Evolutionary conservation across 108 stramenopile species (phyloP).

Genomic region (Chaetoceros tenuissimus): DNA sequence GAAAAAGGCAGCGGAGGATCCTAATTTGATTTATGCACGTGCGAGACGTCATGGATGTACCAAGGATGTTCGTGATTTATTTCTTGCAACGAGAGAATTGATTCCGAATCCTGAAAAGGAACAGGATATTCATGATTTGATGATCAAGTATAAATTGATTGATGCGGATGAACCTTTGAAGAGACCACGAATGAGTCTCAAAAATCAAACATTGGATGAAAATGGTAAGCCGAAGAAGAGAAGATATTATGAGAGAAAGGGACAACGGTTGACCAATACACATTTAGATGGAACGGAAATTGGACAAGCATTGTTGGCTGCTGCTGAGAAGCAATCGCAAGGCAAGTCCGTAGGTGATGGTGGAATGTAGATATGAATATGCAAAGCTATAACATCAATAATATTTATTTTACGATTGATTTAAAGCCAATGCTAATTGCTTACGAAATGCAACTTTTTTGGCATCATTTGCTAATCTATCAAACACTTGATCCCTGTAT

Average conservation of each 20-base stretch:
- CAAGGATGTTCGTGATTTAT: constrained; percentile 74
- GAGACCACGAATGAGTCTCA: constrained; percentile 50
- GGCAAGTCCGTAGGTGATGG: constrained; percentile 82
- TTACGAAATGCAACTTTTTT: too few species aligned
- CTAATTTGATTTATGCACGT: constrained; percentile 51
- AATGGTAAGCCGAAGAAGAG: constrained; percentile 82
- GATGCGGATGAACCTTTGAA: constrained; percentile 71
- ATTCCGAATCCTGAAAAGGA: constrained; percentile 43
- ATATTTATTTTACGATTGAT: too few species aligned
- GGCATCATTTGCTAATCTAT: too few species aligned
- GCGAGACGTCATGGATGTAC: constrained; percentile 82
- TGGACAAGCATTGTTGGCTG: constrained; percentile 55
- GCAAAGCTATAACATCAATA: too few species aligned
- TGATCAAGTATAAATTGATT: constrained; percentile 60
- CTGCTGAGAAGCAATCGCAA: constrained; percentile 64
- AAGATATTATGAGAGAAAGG: constrained; percentile 76
- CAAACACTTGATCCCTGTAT: too few species aligned
- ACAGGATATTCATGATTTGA: constrained; percentile 37
- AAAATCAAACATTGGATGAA: constrained; percentile 62
- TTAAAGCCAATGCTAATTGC: too few species aligned
- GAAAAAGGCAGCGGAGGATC: constrained; percentile 56
- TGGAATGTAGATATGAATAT: constrained; percentile 79
- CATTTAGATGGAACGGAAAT: constrained; percentile 78
- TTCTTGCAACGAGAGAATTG: constrained; percentile 38
- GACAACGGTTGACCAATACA: constrained; percentile 80